A percentile compares a stretch with the other conserved stretches of the same genome.
Evolutionary conservation across 768 basidiomycete species (phyloP).

Genomic region (Collybia sordida): DNA sequence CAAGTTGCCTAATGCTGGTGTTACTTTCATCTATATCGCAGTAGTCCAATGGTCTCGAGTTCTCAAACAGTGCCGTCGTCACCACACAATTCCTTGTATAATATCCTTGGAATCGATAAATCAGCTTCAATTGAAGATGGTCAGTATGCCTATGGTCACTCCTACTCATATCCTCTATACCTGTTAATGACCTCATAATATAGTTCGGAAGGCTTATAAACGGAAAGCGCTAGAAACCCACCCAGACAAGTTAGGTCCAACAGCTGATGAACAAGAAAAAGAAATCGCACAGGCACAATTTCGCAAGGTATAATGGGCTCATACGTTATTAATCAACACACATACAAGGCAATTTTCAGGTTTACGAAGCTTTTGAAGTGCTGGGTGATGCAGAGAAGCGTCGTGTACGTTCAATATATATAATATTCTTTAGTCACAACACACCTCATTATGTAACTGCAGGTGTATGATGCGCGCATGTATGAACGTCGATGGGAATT

Average conservation of each 20-base stretch:
- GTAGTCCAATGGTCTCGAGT: background rate
- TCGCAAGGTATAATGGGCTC: slow-evolving; percentile 49
- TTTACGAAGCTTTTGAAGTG: slow-evolving; percentile 61
- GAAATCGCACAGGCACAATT: slow-evolving; percentile 57
- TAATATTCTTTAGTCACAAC: too few relatives aligned
- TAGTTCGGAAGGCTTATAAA: slow-evolving; percentile 70
- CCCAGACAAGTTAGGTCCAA: slow-evolving; percentile 66
- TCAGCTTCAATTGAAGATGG: slow-evolving; percentile 53
- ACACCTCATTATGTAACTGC: background rate
- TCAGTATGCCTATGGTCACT: slow-evolving; percentile 21
- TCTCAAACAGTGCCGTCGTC: background rate
- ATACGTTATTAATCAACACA: slow-evolving; percentile 1
- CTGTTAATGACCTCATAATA: background rate
- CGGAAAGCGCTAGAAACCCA: slow-evolving; percentile 70
- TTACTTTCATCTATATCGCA: background rate
- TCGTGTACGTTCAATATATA: slow-evolving; percentile 42
- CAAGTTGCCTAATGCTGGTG: background rate
- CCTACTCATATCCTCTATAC: background rate
- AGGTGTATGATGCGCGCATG: slow-evolving; percentile 51
- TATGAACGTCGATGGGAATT: slow-evolving; percentile 24
- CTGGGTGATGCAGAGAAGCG: slow-evolving; percentile 56
- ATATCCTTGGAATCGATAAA: slow-evolving; percentile 44
- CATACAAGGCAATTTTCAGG: slow-evolving; percentile 34
- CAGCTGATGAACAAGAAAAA: slow-evolving; percentile 49
- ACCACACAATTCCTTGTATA: slow-evolving; percentile 25